Percentiles rank a stretch among this genome's conserved stretches.
These are phyloP conservation scores for Penicillium canescens DNA, from an alignment of 495 filamentous ascomycete genomes.

Conservation along the genomic window DNA sequence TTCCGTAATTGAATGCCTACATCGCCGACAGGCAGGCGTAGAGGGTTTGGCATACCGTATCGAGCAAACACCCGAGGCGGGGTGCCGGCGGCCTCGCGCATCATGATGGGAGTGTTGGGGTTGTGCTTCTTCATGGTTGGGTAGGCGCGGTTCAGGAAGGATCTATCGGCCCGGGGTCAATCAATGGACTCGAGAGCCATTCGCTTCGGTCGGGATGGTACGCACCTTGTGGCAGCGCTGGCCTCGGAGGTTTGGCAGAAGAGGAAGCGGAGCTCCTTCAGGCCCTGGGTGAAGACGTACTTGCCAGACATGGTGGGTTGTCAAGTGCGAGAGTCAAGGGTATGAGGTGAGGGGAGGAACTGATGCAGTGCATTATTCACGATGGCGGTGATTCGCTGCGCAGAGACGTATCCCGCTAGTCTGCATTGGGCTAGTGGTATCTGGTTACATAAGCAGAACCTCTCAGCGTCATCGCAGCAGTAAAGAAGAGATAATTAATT, in stretches of 20 bases:
- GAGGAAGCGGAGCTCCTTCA: constrained; percentile 96
- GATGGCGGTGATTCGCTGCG: constrained; percentile 25
- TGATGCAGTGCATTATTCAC: constrained; percentile 28
- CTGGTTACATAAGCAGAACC: constrained; percentile 37
- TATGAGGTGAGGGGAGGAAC: constrained; percentile 1
- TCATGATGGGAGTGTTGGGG: constrained; percentile 88
- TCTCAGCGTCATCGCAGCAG: constrained; percentile 16
- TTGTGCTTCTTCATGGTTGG: constrained; percentile 99
- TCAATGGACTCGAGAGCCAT: background rate
- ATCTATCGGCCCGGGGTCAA: constrained; percentile 50
- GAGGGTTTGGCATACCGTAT: constrained; percentile 68
- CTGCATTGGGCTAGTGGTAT: constrained; percentile 11
- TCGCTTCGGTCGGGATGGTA: constrained; percentile 1
- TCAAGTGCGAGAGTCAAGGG: background rate
- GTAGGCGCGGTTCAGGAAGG: constrained; percentile 88
- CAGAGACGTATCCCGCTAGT: constrained; percentile 20
- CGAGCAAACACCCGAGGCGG: constrained; percentile 85
- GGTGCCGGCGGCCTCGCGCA: constrained; percentile 83
- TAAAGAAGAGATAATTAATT: background rate
- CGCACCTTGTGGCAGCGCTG: constrained; percentile 80
- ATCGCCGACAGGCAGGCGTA: background rate
- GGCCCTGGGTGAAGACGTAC: constrained; percentile 81
- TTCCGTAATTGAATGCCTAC: background rate
- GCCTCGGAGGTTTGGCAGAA: constrained; percentile 92
- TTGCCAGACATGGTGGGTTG: constrained; percentile 75